Evolutionary conservation across 108 stramenopile species (phyloP), one percentile per base, ranked within the genome.

Genomic region (Aurantiochytrium sp.): DNA sequence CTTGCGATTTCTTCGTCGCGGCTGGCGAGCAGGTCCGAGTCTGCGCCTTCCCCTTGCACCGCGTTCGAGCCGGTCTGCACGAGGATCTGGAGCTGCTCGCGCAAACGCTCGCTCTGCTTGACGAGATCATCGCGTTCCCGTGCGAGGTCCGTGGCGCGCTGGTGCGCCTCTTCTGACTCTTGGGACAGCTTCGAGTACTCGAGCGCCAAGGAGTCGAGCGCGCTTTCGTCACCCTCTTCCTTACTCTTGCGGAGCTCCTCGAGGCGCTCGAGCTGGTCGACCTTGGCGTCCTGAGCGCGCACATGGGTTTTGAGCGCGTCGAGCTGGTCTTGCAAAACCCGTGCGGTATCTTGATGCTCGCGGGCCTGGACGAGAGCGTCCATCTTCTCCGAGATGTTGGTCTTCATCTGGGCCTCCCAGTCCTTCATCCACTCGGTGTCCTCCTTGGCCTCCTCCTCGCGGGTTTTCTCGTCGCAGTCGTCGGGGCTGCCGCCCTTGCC

Each of bases 351-450:
- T 24, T n/a, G 39, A 24, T 41, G 30, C 39, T 81, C 73, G 21
- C 73, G 39, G 8, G 73, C 73, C 4, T 81, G 73, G 17, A 48
- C 73, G 24, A 81, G n/a, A 12, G 73, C 73, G 42, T 81, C 73
- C 73, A 81, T 48, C 24, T 48, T 41, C 45, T 81, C 73, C 10
- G 42, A 48, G 24, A 81, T 81, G 39, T 81, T 81, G 45, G 30
- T 81, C 45, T 81, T 81, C 73, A 81, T 81, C 1, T 48, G 73
- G 36, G n/a, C 27, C 73, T 81, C 73, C 73, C 73, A 81, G n/a
- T 81, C 73, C 19, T 42, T 15, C 21, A 48, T n/a, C 73, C 73
- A 81, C n/a, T 41, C 73, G 30, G 27, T 6, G 45, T 41, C 73
- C 12, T 81, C 73, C 45, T 81, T 41, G 73, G 39, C 45, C 59